Evolutionary conservation across 2,329 filamentous ascomycete genomes (phyloP).

Genomic region (Emergomyces pasteurianus): DNA sequence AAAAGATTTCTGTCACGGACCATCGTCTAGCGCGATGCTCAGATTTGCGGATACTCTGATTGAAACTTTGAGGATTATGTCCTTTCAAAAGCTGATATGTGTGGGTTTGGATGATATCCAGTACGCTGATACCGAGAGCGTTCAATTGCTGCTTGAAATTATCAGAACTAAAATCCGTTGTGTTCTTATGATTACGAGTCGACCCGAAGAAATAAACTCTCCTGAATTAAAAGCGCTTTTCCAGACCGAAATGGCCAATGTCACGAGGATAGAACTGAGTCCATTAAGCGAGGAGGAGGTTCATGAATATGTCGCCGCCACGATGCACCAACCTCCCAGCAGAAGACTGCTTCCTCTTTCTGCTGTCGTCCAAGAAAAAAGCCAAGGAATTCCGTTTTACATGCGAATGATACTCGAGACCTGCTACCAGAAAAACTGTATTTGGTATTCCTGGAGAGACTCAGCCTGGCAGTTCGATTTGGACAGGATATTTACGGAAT

Average conservation of each 20-base stretch:
- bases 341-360: conserved; percentile 67
- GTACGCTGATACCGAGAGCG: conserved; percentile 76
- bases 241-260: conserved; percentile 39
- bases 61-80: conserved; percentile 71
- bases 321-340: conserved; percentile 57
- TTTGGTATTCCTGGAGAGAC: conserved; percentile 81
- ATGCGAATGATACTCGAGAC: conserved; percentile 82
- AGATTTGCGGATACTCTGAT: conserved; percentile 79
- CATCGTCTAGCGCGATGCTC: conserved; percentile 39
- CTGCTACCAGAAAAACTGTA: conserved; percentile 73
- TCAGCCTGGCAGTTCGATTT: conserved; percentile 76
- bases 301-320: conserved; percentile 67
- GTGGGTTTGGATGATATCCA: conserved; percentile 83
- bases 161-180: conserved; percentile 67
- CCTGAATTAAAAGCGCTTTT: conserved; percentile 30
- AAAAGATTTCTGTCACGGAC: conserved; percentile 19
- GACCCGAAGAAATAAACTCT: conserved; percentile 51
- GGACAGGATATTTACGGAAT: conserved; percentile 75
- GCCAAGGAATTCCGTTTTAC: conserved; percentile 79
- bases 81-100: conserved; percentile 74
- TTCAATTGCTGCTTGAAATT: conserved; percentile 73
- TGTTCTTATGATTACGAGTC: conserved; percentile 67
- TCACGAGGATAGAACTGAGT: conserved; percentile 59
- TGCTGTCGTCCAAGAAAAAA: conserved; percentile 79
- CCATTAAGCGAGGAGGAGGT: conserved; percentile 72